A percentile compares a stretch with the other conserved stretches of the same genome.
Conservation (phyloP, 2,329 filamentous ascomycete genomes). For the Colletotrichum sp. region DNA sequence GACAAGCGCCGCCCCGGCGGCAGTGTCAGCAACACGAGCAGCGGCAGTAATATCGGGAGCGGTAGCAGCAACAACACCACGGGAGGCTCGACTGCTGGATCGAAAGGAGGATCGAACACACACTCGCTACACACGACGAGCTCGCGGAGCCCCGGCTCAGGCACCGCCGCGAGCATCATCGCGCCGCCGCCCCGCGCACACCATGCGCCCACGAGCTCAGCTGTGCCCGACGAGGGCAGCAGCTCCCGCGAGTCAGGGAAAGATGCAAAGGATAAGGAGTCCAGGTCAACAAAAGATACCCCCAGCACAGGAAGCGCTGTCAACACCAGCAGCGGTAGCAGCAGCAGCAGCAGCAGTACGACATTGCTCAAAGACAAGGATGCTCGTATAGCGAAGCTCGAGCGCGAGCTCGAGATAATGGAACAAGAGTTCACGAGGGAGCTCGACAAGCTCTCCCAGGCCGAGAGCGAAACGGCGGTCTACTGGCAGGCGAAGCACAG, state of each 20-base stretch:
- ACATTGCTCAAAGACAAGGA: conserved; percentile 51
- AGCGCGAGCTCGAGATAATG: conserved; percentile 58
- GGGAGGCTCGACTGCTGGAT: not conserved
- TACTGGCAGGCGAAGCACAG: conserved; percentile 65
- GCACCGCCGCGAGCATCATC: conserved; percentile 35
- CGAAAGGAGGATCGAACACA: conserved; percentile 12
- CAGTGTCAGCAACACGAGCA: conserved; percentile 15
- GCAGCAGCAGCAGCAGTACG: conserved; percentile 16
- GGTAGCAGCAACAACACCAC: conserved; percentile 14
- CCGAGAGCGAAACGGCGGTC: conserved; percentile 59
- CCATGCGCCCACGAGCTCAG: conserved; percentile 39
- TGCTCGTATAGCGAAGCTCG: conserved; percentile 55
- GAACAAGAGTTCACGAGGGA: conserved; percentile 58
- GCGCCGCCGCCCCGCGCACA: conserved; percentile 44
- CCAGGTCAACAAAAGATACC: conserved; percentile 17
- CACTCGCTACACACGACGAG: conserved; percentile 34
- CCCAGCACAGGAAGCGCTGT: not conserved
- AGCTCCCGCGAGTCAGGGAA: not conserved
- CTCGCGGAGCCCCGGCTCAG: conserved; percentile 25
- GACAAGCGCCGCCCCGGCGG: conserved; percentile 49
- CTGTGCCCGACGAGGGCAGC: conserved; percentile 31
- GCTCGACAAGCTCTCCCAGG: conserved; percentile 56
- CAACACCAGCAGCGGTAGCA: conserved; percentile 25
- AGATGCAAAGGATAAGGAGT: conserved; percentile 31
- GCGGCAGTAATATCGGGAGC: conserved; percentile 30